Percentiles rank a stretch among this genome's conserved stretches.
phyloP scores from a whole-genome alignment of 352 stramenopile species.

The Plasmopara halstedii region DNA sequence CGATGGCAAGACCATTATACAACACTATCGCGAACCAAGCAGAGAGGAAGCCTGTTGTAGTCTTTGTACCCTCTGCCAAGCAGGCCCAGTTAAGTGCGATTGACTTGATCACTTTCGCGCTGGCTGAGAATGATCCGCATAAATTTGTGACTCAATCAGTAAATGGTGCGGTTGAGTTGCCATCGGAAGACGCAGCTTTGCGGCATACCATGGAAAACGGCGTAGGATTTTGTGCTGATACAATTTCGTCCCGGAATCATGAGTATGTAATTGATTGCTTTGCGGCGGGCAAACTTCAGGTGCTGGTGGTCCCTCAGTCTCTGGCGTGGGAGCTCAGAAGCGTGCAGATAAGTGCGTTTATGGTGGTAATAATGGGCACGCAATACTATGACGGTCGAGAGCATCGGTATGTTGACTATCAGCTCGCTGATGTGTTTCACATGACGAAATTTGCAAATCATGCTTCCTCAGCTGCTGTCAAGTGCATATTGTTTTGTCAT shows the following conservation, averaged over 20 bases:
- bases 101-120: constrained; percentile 96
- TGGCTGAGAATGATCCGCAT: constrained; percentile 73
- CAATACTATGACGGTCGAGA: constrained; percentile 96
- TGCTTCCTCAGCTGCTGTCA: constrained; percentile 45
- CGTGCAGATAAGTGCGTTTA: constrained; percentile 68
- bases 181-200: constrained; percentile 86
- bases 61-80: constrained; percentile 97
- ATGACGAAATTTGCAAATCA: constrained; percentile 93
- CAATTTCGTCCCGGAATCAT: constrained; percentile 88
- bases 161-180: constrained; percentile 33
- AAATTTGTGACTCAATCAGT: constrained; percentile 45
- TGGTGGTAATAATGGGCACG: constrained; percentile 97
- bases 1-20: constrained; percentile 98
- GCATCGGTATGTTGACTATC: constrained; percentile 96
- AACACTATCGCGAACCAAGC: constrained; percentile 89
- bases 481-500: constrained; percentile 96
- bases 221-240: constrained; percentile 94
- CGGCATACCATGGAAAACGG: constrained; percentile 91
- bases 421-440: constrained; percentile 94
- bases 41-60: constrained; percentile 84
- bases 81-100: constrained; percentile 98
- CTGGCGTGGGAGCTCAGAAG: constrained; percentile 89
- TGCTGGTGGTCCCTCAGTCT: constrained; percentile 92
- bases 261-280: constrained; percentile 88
- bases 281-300: constrained; percentile 74